Percentiles rank a stretch among this genome's conserved stretches.
These are phyloP conservation scores for Aspergillus versicolor DNA, from an alignment of 2,329 filamentous ascomycete genomes.

Conservation along the genomic window DNA sequence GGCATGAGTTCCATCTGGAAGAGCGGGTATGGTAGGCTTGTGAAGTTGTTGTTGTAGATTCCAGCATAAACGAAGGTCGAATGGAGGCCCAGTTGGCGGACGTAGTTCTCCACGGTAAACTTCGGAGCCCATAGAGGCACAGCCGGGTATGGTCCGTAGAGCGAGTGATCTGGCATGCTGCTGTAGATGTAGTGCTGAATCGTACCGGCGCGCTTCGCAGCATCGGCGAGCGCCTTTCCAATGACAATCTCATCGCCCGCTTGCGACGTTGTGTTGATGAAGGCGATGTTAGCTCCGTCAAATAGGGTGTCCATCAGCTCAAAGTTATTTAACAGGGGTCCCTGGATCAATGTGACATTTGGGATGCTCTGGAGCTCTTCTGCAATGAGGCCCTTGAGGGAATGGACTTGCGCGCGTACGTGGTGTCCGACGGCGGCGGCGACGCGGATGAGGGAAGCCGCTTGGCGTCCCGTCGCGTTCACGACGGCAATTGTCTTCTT, in stretches of 20 bases:
- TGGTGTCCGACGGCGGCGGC: conserved; percentile 90
- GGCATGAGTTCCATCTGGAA: conserved; percentile 90
- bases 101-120: conserved; percentile 87
- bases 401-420: conserved; percentile 88
- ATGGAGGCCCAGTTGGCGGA: conserved; percentile 76
- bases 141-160: conserved; percentile 78
- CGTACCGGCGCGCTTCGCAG: conserved; percentile 73
- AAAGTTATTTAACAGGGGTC: conserved; percentile 68
- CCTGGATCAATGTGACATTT: conserved; percentile 72
- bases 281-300: conserved; percentile 79
- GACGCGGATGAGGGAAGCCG: conserved; percentile 90
- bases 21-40: conserved; percentile 83
- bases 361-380: conserved; percentile 79
- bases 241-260: conserved; percentile 84
- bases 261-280: conserved; percentile 97
- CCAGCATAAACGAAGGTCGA: conserved; percentile 94
- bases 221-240: conserved; percentile 83
- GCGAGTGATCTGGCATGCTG: conserved; percentile 92
- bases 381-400: conserved; percentile 81
- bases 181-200: conserved; percentile 94
- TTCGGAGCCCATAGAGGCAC: conserved; percentile 91
- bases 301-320: conserved; percentile 76
- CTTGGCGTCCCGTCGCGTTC: conserved; percentile 93
- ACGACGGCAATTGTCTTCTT: conserved; percentile 88
- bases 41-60: conserved; percentile 99